phyloP scores from a whole-genome alignment of 2,329 filamentous ascomycete species.

The Claviceps digitariae region DNA sequence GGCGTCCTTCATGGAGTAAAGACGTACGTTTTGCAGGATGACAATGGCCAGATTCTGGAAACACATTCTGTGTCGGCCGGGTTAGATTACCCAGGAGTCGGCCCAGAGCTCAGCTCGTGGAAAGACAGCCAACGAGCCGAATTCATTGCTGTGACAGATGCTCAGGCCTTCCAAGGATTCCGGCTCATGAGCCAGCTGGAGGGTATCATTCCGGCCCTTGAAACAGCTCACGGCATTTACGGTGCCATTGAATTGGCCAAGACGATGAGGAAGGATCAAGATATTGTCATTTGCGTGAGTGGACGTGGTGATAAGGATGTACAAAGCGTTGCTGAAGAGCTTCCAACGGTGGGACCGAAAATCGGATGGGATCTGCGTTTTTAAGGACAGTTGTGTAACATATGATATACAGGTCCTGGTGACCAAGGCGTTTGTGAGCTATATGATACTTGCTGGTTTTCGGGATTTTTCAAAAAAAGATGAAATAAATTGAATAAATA shows the following conservation, averaged over 20 bases:
- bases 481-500: no score
- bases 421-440: not conserved
- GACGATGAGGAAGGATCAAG: slow-evolving; percentile 76
- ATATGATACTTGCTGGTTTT: not conserved
- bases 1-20: slow-evolving; percentile 92
- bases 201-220: slow-evolving; percentile 92
- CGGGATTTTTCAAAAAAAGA: no score
- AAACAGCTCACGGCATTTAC: slow-evolving; percentile 85
- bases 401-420: not conserved
- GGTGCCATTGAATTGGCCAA: slow-evolving; percentile 84
- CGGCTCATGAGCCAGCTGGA: slow-evolving; percentile 72
- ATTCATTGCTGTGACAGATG: slow-evolving; percentile 85
- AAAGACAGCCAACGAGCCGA: slow-evolving; percentile 79
- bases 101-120: slow-evolving; percentile 83
- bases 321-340: slow-evolving; percentile 89
- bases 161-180: slow-evolving; percentile 81
- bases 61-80: slow-evolving; percentile 96
- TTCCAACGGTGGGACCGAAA: slow-evolving; percentile 75
- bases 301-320: slow-evolving; percentile 97
- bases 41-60: slow-evolving; percentile 83
- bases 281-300: slow-evolving; percentile 86
- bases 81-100: slow-evolving; percentile 93
- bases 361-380: slow-evolving; percentile 65
- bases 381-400: slow-evolving; percentile 14
- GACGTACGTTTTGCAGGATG: slow-evolving; percentile 88